Evolutionary conservation across 495 filamentous ascomycete genomes (phyloP), one percentile per base, ranked within the genome.

Genomic region (Emericellopsis terricola): DNA sequence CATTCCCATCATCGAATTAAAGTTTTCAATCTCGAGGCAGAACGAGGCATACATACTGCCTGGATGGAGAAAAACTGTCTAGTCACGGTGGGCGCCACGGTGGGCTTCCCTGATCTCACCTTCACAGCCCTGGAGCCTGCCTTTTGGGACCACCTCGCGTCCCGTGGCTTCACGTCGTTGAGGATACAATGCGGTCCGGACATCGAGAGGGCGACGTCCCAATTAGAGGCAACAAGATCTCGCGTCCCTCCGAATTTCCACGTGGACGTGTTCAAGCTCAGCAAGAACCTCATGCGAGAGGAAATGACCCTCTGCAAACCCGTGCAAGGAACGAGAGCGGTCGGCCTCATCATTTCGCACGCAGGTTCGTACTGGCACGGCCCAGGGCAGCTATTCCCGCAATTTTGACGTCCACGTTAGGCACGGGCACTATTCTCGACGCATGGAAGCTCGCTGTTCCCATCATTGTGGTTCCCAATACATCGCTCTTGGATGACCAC

Each of bases 51-150:
- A n/a, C n/a, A n/a, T n/a, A n/a, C n/a, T n/a, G n/a, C n/a, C n/a
- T n/a, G n/a, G n/a, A n/a, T n/a, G n/a, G n/a, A n/a, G n/a, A 32
- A 36, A n/a, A 9, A 34, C 28, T 53, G 50, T 49, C 78, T 94
- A 37, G 78, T 94, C 17, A 94, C 89, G 0, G 73, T 91, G 19
- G 89, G 89, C 30, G 91, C 89, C 2, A 97, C 87, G 1, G 85
- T 86, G 2, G 64, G 75, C 13, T 97, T 97, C 52, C 58, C 68
- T 31, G 49, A 59, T 8, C 69, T 97, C 7, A 35, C 56, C 93
- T 28, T 50, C 63, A 15, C 70, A 80, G 30, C 60, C 74, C n/a
- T 58, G 84, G 33, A 55, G 60, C 56, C 65, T 2, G 31, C 48
- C 0, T 86, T 92, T 41, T 53, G 85, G 21, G 39, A 55, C 10